Conservation (phyloP, 371 early-diverging fungal species). For the Lichtheimia ramosa region DNA sequence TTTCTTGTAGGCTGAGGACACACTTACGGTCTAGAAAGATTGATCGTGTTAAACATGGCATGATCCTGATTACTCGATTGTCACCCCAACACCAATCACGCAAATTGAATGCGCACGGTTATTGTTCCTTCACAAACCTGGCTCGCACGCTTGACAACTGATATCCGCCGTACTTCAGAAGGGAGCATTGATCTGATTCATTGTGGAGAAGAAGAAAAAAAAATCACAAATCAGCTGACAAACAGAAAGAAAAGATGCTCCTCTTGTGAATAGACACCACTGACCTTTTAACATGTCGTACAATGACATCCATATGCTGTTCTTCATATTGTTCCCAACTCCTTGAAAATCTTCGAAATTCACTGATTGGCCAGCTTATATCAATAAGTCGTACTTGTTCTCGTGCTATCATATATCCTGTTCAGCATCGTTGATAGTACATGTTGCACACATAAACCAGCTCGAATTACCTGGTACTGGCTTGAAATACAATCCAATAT, state of each 20-base stretch:
- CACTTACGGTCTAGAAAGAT: too few species aligned
- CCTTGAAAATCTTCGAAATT: slow-evolving; percentile 1
- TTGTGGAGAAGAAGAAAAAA: background rate
- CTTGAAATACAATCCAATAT: slow-evolving; percentile 79
- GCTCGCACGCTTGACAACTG: slow-evolving; percentile 5
- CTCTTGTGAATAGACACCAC: background rate
- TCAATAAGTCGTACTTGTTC: slow-evolving; percentile 8
- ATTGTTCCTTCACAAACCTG: slow-evolving; percentile 8
- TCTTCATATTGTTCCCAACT: slow-evolving; percentile 10
- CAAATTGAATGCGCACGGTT: too few species aligned
- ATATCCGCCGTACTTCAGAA: background rate
- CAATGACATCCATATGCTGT: slow-evolving; percentile 7
- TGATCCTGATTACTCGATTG: too few species aligned
- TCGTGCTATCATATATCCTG: background rate
- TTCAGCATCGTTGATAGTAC: background rate
- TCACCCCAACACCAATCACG: too few species aligned
- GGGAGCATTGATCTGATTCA: slow-evolving; percentile 6
- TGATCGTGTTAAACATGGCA: too few species aligned
- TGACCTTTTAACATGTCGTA: slow-evolving; percentile 2
- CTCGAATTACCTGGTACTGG: slow-evolving; percentile 48
- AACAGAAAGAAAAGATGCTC: background rate
- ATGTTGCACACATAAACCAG: background rate
- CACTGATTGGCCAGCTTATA: slow-evolving; percentile 8
- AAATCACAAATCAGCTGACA: background rate
- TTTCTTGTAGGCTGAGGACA: background rate